phyloP scores from a whole-genome alignment of 345 rosid genomes.

The Anastatica hierochuntica region DNA sequence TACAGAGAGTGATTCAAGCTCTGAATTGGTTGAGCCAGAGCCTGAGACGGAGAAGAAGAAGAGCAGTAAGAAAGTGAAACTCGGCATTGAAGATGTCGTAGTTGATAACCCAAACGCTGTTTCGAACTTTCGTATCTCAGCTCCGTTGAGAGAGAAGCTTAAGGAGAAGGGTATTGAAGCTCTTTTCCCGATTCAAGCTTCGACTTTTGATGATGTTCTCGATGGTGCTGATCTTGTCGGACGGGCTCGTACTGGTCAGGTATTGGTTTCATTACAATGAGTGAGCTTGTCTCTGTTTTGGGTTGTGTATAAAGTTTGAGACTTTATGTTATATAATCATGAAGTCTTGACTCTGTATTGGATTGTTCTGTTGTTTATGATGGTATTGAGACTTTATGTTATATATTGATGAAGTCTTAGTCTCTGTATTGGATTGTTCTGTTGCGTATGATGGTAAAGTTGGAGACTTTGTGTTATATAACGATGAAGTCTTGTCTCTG shows the following conservation, averaged over 20 bases:
- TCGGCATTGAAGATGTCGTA: slow-evolving; percentile 32
- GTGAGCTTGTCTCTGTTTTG: too few relatives aligned
- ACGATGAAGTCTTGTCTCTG: too few relatives aligned
- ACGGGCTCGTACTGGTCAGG: slow-evolving; percentile 96
- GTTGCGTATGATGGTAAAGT: too few relatives aligned
- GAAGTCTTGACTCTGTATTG: too few relatives aligned
- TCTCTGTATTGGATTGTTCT: too few relatives aligned
- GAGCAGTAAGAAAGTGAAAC: slow-evolving; percentile 37
- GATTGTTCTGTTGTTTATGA: too few relatives aligned
- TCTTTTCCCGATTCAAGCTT: slow-evolving; percentile 85
- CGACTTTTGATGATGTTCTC: slow-evolving; percentile 60
- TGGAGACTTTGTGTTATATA: too few relatives aligned
- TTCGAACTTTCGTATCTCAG: slow-evolving; percentile 65
- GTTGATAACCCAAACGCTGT: slow-evolving; percentile 58
- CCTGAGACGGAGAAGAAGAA: slow-evolving; percentile 43
- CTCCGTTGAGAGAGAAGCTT: slow-evolving; percentile 45
- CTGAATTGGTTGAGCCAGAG: too few relatives aligned
- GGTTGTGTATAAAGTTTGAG: too few relatives aligned
- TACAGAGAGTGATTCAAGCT: slow-evolving; percentile 58
- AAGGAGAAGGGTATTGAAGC: slow-evolving; percentile 71
- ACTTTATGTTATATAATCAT: too few relatives aligned
- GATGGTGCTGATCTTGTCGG: slow-evolving; percentile 88
- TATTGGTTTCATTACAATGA: slow-evolving; percentile 18
- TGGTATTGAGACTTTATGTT: too few relatives aligned
- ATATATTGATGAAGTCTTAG: neutral